Conservation (phyloP, 192 early-diverging fungal species). For the Gorgonomyces haynaldii region DNA sequence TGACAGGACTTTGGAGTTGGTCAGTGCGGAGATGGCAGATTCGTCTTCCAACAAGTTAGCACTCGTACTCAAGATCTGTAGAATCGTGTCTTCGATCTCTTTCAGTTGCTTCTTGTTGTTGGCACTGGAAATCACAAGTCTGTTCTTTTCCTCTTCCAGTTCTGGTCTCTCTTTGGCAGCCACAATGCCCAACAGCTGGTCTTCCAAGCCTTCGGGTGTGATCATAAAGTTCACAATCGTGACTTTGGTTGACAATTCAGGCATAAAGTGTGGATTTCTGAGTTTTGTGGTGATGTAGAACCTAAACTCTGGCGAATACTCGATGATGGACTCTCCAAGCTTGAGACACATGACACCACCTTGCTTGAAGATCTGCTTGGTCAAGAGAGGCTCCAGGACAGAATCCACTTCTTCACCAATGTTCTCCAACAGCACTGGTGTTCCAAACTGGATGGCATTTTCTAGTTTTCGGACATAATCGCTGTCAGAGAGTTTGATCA, state of each 20-base stretch:
- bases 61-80: slow-evolving; percentile 39
- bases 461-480: slow-evolving; percentile 49
- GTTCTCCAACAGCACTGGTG: slow-evolving; percentile 48
- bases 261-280: slow-evolving; percentile 49
- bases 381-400: slow-evolving; percentile 46
- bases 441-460: slow-evolving; percentile 53
- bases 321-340: slow-evolving; percentile 45
- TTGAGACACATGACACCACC: slow-evolving; percentile 47
- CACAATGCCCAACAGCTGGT: slow-evolving; percentile 50
- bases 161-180: slow-evolving; percentile 53
- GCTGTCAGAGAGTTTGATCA: slow-evolving; percentile 47
- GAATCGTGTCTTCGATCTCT: slow-evolving; percentile 52
- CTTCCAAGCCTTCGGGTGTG: slow-evolving; percentile 49
- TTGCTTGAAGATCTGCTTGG: slow-evolving; percentile 55
- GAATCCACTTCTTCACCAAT: slow-evolving; percentile 54
- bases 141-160: slow-evolving; percentile 54
- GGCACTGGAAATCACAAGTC: slow-evolving; percentile 40
- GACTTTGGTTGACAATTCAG: slow-evolving; percentile 53
- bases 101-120: slow-evolving; percentile 52
- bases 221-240: slow-evolving; percentile 57
- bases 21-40: slow-evolving; percentile 45
- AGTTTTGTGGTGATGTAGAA: slow-evolving; percentile 54
- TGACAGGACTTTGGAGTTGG: slow-evolving; percentile 43
- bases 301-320: slow-evolving; percentile 49
- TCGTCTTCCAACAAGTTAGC: slow-evolving; percentile 53